phyloP scores from a whole-genome alignment of 768 basidiomycete genomes.

The Kwoniella botswanensis region DNA sequence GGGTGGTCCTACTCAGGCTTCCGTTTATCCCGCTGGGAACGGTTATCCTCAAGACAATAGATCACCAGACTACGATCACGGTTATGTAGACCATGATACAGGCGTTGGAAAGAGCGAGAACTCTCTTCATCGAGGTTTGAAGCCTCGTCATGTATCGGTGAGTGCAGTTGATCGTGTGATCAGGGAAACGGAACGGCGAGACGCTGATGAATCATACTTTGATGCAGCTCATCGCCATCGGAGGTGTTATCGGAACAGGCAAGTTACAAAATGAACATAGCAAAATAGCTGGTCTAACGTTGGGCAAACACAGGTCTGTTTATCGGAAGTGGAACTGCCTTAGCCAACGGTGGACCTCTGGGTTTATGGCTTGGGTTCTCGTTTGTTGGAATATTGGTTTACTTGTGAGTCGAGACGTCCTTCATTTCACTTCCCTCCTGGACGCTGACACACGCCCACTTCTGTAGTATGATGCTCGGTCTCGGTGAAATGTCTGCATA shows the following conservation, averaged over 20 bases:
- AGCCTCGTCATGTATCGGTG: constrained; percentile 23
- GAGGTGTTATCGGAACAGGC: constrained; percentile 21
- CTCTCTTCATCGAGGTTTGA: constrained; percentile 16
- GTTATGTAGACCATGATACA: background rate
- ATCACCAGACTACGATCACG: background rate
- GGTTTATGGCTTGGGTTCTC: constrained; percentile 49
- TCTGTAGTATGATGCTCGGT: constrained; percentile 28
- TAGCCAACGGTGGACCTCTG: constrained; percentile 51
- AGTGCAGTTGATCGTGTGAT: background rate
- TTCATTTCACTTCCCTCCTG: background rate
- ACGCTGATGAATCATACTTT: background rate
- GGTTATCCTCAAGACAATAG: background rate
- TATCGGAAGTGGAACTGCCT: constrained; percentile 60
- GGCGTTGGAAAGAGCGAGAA: background rate
- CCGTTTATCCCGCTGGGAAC: constrained; percentile 1
- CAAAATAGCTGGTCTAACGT: background rate
- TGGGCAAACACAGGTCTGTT: constrained; percentile 63
- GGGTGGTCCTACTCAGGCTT: constrained; percentile 1
- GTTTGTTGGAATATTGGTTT: constrained; percentile 29
- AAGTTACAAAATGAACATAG: background rate
- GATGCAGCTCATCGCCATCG: constrained; percentile 21
- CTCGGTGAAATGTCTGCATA: constrained; percentile 40
- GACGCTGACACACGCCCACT: background rate
- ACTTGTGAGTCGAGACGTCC: constrained; percentile 6
- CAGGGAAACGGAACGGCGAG: no score